A percentile compares a stretch with the other conserved stretches of the same genome.
Evolutionary conservation across 2,329 filamentous ascomycete genomes (phyloP).

Genomic region (Lasiodiplodia citricola): DNA sequence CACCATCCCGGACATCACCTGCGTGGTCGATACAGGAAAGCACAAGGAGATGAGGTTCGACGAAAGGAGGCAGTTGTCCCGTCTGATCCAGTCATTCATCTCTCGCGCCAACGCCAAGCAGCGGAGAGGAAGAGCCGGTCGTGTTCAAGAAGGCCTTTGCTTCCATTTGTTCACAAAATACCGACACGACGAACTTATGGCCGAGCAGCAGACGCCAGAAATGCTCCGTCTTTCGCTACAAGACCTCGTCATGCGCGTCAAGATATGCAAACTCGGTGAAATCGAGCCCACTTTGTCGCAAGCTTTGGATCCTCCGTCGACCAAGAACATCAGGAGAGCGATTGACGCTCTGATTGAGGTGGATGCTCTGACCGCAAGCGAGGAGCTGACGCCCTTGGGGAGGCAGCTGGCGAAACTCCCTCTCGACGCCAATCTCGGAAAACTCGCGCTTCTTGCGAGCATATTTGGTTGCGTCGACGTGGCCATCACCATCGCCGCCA

Average conservation of each 20-base stretch:
- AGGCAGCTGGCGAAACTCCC: slow-evolving; percentile 86
- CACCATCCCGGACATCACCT: slow-evolving; percentile 96
- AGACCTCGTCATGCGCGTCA: slow-evolving; percentile 92
- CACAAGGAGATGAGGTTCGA: slow-evolving; percentile 98
- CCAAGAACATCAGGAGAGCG: slow-evolving; percentile 90
- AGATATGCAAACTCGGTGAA: slow-evolving; percentile 93
- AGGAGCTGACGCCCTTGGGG: slow-evolving; percentile 87
- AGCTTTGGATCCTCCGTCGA: slow-evolving; percentile 86
- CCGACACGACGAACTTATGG: slow-evolving; percentile 82
- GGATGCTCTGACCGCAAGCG: slow-evolving; percentile 77
- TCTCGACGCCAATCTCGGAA: slow-evolving; percentile 92
- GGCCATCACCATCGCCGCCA: slow-evolving; percentile 87
- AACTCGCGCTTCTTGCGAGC: slow-evolving; percentile 83
- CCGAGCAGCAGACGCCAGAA: slow-evolving; percentile 93
- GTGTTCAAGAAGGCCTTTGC: slow-evolving; percentile 92
- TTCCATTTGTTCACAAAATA: slow-evolving; percentile 95
- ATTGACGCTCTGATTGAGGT: slow-evolving; percentile 94
- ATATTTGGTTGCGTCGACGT: slow-evolving; percentile 93
- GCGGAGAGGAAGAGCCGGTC: slow-evolving; percentile 87
- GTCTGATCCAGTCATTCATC: slow-evolving; percentile 92
- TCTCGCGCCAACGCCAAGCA: slow-evolving; percentile 96
- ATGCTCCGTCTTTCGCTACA: slow-evolving; percentile 94
- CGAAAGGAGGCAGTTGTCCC: slow-evolving; percentile 86
- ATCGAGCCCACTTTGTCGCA: slow-evolving; percentile 89
- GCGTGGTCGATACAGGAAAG: slow-evolving; percentile 94